phyloP scores from a whole-genome alignment of 208 protist species.

The Trichomonas tenax region DNA sequence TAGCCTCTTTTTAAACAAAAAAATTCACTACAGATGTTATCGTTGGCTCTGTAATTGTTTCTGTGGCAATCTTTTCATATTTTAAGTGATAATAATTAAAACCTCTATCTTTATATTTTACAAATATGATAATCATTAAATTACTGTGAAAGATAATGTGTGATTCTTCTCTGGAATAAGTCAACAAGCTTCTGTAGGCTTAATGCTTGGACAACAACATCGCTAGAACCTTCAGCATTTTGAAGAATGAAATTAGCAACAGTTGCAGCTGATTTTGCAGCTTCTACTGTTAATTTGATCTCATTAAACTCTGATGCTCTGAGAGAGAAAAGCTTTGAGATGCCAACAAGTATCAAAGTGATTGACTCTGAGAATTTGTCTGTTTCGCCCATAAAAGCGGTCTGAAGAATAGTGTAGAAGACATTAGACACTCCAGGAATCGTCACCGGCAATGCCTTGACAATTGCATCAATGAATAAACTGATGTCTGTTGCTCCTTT shows the following conservation, averaged over 20 bases:
- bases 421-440: neutral
- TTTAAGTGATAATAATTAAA: no score
- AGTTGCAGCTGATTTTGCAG: neutral
- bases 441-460: neutral
- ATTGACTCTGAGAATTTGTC: neutral
- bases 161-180: no score
- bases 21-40: no score
- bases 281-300: neutral
- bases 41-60: no score
- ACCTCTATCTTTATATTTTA: no score
- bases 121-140: no score
- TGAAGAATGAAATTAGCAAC: neutral
- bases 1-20: no score
- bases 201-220: no score
- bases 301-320: neutral
- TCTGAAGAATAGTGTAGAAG: neutral
- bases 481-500: neutral
- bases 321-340: neutral
- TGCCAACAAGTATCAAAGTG: neutral
- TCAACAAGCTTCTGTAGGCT: no score
- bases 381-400: neutral
- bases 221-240: neutral
- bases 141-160: no score
- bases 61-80: no score
- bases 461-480: neutral